Base-by-base conservation (phyloP, 2,329 filamentous ascomycete genomes). In the Bipolaris oryzae region DNA sequence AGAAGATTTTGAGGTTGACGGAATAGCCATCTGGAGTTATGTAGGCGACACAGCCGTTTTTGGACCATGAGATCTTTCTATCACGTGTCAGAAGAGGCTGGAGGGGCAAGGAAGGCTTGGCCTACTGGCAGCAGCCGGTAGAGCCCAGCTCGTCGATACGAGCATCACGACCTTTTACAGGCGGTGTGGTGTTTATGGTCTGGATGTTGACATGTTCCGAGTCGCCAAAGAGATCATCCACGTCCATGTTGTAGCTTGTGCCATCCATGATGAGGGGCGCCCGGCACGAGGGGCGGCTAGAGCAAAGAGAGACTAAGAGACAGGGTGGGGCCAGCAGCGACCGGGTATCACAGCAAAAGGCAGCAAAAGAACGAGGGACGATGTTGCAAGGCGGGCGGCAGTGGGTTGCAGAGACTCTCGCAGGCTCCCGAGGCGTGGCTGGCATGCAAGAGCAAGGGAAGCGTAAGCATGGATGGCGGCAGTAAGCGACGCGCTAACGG, bases 11-110 rank as follows among this genome's bases (percentile, higher is more conserved):
- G 43, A 96, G 81, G 70, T 90, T 87, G 50, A 97, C 79, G 13
- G 82, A 83, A 45, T 84, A 83, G 25, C 90, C 89, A 76, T 93
- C 89, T 15, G 85, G 79, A 18, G 88, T 85, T 63, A 98, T 89
- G 51, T 88, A 89, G 25, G 93, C 93, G 64, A 98, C 91, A 57
- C 89, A 92, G 41, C 94, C 94, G 58, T 87, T 85, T 68, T 88
- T 92, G 10, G 94, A 96, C 93, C 94, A 98, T 28, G 90, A 87
- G 51, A 97, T 84, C 62, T 86, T 87, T 73, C 92, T 96, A 56
- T 21, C 16, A 20, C 37, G 6, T 28, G 45, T 69, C 23, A 66
- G 43, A 21, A n/a, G 3, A 23, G 23, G 9, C 11, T 11, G 10
- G 1, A 50, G 7, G 25, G 16, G 28, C 34, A 21, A 18, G 15